phyloP scores from a whole-genome alignment of 345 rosid genomes.

The Salix dunnii region DNA sequence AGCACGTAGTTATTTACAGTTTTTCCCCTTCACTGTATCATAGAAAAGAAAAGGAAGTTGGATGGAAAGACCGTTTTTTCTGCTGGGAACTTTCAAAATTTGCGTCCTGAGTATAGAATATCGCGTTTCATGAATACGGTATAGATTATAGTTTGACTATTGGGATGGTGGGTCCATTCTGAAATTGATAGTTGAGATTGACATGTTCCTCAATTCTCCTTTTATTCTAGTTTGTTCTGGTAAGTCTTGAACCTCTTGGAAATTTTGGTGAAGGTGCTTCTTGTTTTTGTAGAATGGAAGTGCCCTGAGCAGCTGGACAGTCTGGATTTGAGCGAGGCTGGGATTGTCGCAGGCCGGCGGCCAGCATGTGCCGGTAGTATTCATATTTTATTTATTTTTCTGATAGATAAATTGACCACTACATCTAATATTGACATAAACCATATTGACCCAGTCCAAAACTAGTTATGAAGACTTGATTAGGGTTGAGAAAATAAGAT shows the following conservation, averaged over 20 bases:
- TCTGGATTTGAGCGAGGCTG: not conserved
- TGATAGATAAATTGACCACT: not conserved
- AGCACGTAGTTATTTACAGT: not conserved
- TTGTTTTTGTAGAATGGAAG: too few species aligned
- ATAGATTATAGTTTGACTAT: not conserved
- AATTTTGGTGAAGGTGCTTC: not conserved
- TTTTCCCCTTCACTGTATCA: not conserved
- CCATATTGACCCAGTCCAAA: not conserved
- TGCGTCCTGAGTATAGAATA: not conserved
- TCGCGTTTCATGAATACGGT: not conserved
- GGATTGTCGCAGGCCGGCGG: not conserved
- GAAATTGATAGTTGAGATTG: slow-evolving; percentile 13
- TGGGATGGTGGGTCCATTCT: not conserved
- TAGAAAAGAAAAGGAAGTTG: not conserved
- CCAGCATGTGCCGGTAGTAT: not conserved
- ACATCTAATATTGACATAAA: not conserved
- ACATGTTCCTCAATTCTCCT: not conserved
- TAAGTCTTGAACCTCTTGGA: not conserved
- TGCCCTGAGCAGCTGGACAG: not conserved
- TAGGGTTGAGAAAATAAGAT: not conserved
- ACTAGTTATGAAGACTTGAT: not conserved
- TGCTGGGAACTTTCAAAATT: slow-evolving; percentile 20
- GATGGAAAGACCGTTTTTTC: slow-evolving; percentile 19
- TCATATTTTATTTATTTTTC: not conserved
- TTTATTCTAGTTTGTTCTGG: too few species aligned